Conservation (phyloP, 2,329 filamentous ascomycete genomes). For the Ophiognomonia clavigignenti-juglandacearum region DNA sequence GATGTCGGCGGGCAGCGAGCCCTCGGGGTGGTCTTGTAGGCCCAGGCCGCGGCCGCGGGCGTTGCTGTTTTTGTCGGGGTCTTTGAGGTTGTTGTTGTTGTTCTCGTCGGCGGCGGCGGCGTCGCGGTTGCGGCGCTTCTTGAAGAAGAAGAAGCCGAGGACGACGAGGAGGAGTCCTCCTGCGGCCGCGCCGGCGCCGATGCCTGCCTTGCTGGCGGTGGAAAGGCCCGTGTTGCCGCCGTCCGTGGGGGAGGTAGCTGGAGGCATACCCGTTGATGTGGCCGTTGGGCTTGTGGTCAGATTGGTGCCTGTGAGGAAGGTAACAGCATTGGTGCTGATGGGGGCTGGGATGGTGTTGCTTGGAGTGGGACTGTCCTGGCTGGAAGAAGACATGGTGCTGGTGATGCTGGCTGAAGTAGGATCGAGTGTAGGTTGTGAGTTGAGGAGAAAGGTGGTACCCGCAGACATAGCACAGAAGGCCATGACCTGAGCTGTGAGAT, state of each 20-base stretch:
- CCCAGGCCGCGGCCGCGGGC: neutral
- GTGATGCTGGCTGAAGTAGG: too few species aligned
- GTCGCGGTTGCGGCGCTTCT: neutral
- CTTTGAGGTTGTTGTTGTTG: neutral
- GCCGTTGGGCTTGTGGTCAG: neutral
- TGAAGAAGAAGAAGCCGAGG: neutral
- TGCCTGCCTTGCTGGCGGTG: neutral
- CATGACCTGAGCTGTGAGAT: too few species aligned
- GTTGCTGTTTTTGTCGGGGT: neutral
- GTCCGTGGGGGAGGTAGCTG: too few species aligned
- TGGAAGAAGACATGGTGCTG: neutral
- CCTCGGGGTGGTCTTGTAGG: neutral
- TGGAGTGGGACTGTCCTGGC: neutral
- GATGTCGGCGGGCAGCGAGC: neutral
- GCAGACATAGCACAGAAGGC: too few species aligned
- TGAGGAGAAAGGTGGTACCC: too few species aligned
- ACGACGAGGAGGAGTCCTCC: neutral
- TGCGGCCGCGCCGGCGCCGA: neutral
- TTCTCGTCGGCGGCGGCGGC: neutral
- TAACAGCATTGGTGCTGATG: neutral
- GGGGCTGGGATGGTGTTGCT: neutral
- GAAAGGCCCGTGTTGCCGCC: neutral
- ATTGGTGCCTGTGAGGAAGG: neutral
- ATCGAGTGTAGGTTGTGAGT: too few species aligned
- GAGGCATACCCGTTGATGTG: neutral